A percentile compares a stretch with the other conserved stretches of the same genome.
phyloP scores from a whole-genome alignment of 2,329 filamentous ascomycete genomes.

The Metarhizium robertsii region DNA sequence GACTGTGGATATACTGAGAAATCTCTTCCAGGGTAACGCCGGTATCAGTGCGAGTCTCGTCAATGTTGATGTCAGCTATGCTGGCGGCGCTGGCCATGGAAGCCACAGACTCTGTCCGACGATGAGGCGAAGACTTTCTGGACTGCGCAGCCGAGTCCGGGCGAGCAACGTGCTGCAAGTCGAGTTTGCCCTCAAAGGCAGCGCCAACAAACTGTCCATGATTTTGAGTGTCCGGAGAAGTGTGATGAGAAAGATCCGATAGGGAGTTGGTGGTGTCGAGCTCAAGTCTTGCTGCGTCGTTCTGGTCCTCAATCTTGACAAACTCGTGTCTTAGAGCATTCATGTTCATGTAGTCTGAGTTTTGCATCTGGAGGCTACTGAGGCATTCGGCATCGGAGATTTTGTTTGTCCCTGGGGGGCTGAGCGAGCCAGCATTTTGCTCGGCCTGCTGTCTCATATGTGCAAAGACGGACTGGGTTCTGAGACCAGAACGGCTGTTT shows the following conservation, averaged over 20 bases:
- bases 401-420: constrained; percentile 43
- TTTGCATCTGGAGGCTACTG: constrained; percentile 42
- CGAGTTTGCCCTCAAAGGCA: constrained; percentile 34
- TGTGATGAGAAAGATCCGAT: constrained; percentile 40
- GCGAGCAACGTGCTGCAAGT: constrained; percentile 21
- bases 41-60: constrained; percentile 62
- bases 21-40: constrained; percentile 85
- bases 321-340: constrained; percentile 37
- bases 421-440: constrained; percentile 38
- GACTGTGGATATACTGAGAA: constrained; percentile 61
- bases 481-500: constrained; percentile 30
- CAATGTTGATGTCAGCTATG: constrained; percentile 54
- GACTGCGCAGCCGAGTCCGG: constrained; percentile 10
- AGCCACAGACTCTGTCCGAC: constrained; percentile 50
- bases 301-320: constrained; percentile 25
- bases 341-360: constrained; percentile 48
- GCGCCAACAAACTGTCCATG: constrained; percentile 25
- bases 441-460: constrained; percentile 50
- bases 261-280: constrained; percentile 24
- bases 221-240: constrained; percentile 34
- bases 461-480: constrained; percentile 45
- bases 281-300: constrained; percentile 25
- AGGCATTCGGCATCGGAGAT: constrained; percentile 37
- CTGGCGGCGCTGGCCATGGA: constrained; percentile 49
- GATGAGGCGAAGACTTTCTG: constrained; percentile 28